A percentile compares a stretch with the other conserved stretches of the same genome.
Conservation (phyloP, 1,139 yeast species). For the Candida albicans region DNA sequence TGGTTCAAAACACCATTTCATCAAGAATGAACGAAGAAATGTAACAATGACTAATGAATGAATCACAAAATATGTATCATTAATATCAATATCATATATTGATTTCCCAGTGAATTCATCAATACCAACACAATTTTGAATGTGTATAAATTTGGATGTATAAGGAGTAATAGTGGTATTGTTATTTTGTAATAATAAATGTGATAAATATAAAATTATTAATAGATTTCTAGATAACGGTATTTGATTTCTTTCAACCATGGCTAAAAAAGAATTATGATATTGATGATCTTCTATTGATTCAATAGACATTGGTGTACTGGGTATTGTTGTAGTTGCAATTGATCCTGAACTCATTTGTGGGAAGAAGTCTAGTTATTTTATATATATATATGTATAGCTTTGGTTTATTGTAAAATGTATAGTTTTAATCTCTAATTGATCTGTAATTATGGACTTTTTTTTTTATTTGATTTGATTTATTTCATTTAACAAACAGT, state of each 20-base stretch:
- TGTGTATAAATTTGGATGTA: slow-evolving; percentile 46
- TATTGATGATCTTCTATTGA: slow-evolving; percentile 15
- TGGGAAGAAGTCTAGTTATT: too few relatives aligned
- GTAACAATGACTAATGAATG: slow-evolving; percentile 59
- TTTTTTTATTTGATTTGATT: too few relatives aligned
- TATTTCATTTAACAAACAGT: too few relatives aligned
- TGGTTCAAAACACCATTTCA: slow-evolving; percentile 61
- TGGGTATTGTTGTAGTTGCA: neutral
- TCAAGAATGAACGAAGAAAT: slow-evolving; percentile 58
- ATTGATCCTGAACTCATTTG: too few relatives aligned
- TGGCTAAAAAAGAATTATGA: slow-evolving; percentile 27
- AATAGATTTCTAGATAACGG: slow-evolving; percentile 33
- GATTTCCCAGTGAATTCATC: slow-evolving; percentile 17
- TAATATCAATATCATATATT: slow-evolving; percentile 53
- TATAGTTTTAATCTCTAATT: too few relatives aligned
- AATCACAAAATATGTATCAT: slow-evolving; percentile 57
- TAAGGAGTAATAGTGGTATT: slow-evolving; percentile 21
- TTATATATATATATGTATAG: too few relatives aligned
- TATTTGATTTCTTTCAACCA: slow-evolving; percentile 42
- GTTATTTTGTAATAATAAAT: slow-evolving; percentile 23
- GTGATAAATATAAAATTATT: slow-evolving; percentile 27
- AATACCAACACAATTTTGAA: slow-evolving; percentile 45
- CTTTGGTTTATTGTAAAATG: too few relatives aligned
- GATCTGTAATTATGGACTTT: too few relatives aligned
- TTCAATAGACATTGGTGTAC: neutral